phyloP scores from a whole-genome alignment of 208 protist species.

The Trypanosoma conorhini region DNA sequence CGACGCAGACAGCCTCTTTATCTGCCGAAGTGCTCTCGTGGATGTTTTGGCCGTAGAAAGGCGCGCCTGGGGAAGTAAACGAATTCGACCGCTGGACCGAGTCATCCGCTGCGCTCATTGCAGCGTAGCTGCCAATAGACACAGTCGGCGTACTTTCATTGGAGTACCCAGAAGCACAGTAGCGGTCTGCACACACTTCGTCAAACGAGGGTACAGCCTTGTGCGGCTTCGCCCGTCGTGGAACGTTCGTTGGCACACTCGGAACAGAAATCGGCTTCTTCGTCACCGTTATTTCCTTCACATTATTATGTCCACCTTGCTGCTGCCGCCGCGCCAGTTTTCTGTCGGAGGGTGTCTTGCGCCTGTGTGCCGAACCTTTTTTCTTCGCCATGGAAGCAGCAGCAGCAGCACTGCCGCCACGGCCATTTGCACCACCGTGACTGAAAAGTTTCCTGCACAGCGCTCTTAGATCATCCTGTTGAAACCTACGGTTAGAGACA shows the following conservation, averaged over 20 bases:
- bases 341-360: not conserved
- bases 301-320: not conserved
- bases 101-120: constrained; percentile 5
- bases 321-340: not conserved
- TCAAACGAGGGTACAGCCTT: constrained; percentile 12
- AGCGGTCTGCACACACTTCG: constrained; percentile 16
- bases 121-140: not conserved
- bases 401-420: too few species aligned
- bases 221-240: not conserved
- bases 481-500: not conserved
- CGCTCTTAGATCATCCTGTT: constrained; percentile 3
- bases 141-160: constrained; percentile 1
- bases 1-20: not conserved
- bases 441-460: constrained; percentile 12
- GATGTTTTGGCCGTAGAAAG: not conserved
- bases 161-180: not conserved
- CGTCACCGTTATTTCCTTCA: not conserved
- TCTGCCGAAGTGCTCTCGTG: not conserved
- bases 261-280: not conserved
- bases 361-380: not conserved
- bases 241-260: constrained; percentile 6
- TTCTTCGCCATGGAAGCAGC: not conserved
- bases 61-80: not conserved
- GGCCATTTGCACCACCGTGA: not conserved
- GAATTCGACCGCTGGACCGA: constrained; percentile 11